Percentiles rank a stretch among this genome's conserved stretches.
Conservation (phyloP, 805 yeast genomes). For the Starmerella gropengiesseri region DNA sequence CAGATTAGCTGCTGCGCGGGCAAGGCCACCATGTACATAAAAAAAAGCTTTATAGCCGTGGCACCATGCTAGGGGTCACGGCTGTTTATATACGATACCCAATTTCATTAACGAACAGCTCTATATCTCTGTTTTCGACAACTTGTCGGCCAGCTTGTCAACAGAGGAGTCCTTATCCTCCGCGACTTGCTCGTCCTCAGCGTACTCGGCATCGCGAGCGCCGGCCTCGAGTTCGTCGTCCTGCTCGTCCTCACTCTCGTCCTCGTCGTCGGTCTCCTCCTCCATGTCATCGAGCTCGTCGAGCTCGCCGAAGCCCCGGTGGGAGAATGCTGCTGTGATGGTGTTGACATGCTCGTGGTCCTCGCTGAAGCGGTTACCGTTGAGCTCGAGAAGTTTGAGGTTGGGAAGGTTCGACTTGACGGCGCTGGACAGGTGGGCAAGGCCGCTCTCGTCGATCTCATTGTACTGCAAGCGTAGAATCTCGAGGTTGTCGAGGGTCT, state of each 20-base stretch:
- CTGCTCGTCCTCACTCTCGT: conserved; percentile 48
- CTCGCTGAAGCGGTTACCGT: conserved; percentile 89
- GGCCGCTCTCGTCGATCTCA: conserved; percentile 61
- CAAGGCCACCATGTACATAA: too few relatives aligned
- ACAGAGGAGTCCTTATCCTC: conserved; percentile 34
- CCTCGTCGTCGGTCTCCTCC: conserved; percentile 63
- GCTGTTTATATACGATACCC: too few relatives aligned
- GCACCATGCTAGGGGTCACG: too few relatives aligned
- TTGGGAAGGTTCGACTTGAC: conserved; percentile 46
- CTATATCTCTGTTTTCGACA: conserved; percentile 35
- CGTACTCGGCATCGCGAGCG: conserved; percentile 35
- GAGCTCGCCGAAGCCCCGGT: conserved; percentile 67
- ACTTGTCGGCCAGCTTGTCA: conserved; percentile 47
- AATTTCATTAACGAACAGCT: too few relatives aligned
- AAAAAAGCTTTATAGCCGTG: too few relatives aligned
- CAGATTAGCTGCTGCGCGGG: too few relatives aligned
- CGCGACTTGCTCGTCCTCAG: conserved; percentile 35
- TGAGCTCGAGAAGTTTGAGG: conserved; percentile 62
- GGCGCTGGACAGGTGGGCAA: conserved; percentile 48
- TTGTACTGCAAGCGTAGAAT: conserved; percentile 72
- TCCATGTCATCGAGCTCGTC: conserved; percentile 94
- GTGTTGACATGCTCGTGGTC: conserved; percentile 60
- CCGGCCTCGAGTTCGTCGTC: conserved; percentile 40
- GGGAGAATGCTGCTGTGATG: conserved; percentile 52
- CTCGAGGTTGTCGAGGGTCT: conserved; percentile 35